These are phyloP conservation scores for Tarenaya hassleriana DNA, from an alignment of 345 rosid genomes.

Conservation along the genomic window DNA sequence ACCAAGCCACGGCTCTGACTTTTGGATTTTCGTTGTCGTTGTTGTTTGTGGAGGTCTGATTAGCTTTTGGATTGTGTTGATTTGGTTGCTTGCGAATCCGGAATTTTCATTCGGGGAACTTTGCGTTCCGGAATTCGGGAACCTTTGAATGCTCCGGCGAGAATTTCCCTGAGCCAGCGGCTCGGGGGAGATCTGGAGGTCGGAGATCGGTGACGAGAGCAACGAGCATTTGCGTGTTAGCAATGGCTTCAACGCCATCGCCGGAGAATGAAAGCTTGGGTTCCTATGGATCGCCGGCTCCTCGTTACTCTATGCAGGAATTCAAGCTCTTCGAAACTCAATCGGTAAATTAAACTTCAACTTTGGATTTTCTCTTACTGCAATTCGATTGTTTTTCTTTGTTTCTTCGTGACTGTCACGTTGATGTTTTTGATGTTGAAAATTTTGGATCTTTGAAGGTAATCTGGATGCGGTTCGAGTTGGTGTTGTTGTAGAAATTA, in stretches of 20 bases:
- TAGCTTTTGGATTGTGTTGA: background rate
- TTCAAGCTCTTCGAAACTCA: slow-evolving; percentile 33
- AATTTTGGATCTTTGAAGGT: too few relatives aligned
- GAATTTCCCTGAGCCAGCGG: slow-evolving; percentile 12
- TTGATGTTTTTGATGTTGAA: too few relatives aligned
- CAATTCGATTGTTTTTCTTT: background rate
- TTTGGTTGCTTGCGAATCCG: slow-evolving; percentile 18
- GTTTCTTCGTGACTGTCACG: too few relatives aligned
- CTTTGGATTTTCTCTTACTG: background rate
- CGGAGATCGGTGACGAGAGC: background rate
- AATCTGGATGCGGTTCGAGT: too few relatives aligned
- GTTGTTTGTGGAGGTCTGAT: slow-evolving; percentile 4
- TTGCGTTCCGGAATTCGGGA: too few relatives aligned
- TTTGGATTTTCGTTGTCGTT: background rate
- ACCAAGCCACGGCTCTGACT: background rate
- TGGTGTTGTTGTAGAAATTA: too few relatives aligned
- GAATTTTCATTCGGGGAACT: background rate
- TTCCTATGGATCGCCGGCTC: slow-evolving; percentile 18
- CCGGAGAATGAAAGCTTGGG: slow-evolving; percentile 20
- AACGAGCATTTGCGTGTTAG: slow-evolving; percentile 11
- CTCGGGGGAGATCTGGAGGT: slow-evolving; percentile 24
- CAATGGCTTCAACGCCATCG: slow-evolving; percentile 19
- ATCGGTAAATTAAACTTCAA: slow-evolving; percentile 14
- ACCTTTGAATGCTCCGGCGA: slow-evolving; percentile 16
- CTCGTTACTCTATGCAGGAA: slow-evolving; percentile 26